Conservation (phyloP, 495 filamentous ascomycete species). For the Podospora didyma region DNA sequence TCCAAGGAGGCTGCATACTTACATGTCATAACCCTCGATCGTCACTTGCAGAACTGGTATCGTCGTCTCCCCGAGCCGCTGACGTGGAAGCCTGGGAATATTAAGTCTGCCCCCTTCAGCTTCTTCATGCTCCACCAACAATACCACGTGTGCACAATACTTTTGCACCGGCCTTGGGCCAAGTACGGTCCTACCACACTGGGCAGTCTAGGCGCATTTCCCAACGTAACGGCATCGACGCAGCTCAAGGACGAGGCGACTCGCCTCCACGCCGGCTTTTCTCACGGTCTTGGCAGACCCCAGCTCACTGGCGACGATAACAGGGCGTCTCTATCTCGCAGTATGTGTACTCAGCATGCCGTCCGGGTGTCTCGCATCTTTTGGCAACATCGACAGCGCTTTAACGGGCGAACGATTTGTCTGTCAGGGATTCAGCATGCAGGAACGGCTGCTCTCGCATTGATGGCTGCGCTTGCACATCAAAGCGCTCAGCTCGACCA, state of each 20-base stretch:
- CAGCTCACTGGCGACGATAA: conserved; percentile 25
- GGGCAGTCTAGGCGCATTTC: conserved; percentile 8
- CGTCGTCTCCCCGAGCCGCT: conserved; percentile 42
- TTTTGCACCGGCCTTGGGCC: conserved; percentile 48
- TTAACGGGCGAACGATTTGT: conserved; percentile 42
- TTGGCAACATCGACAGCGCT: conserved; percentile 48
- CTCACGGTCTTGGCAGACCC: background rate
- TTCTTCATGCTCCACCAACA: conserved; percentile 53
- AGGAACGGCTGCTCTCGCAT: conserved; percentile 46
- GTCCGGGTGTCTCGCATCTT: conserved; percentile 48
- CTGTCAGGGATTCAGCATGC: conserved; percentile 47
- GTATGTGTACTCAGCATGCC: conserved; percentile 50
- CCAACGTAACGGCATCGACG: background rate
- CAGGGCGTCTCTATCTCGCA: conserved; percentile 38
- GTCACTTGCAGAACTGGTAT: conserved; percentile 50
- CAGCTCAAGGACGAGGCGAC: background rate
- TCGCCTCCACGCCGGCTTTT: background rate
- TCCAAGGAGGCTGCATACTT: conserved; percentile 40
- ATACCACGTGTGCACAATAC: conserved; percentile 47
- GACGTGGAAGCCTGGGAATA: conserved; percentile 45
- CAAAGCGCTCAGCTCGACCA: conserved; percentile 29
- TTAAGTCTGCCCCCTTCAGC: conserved; percentile 43
- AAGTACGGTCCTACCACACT: conserved; percentile 36
- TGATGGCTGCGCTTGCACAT: conserved; percentile 47
- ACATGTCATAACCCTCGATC: conserved; percentile 42